Evolutionary conservation across 768 basidiomycete species (phyloP), one percentile per base, ranked within the genome.

Genomic region (Lepiota subincarnata): DNA sequence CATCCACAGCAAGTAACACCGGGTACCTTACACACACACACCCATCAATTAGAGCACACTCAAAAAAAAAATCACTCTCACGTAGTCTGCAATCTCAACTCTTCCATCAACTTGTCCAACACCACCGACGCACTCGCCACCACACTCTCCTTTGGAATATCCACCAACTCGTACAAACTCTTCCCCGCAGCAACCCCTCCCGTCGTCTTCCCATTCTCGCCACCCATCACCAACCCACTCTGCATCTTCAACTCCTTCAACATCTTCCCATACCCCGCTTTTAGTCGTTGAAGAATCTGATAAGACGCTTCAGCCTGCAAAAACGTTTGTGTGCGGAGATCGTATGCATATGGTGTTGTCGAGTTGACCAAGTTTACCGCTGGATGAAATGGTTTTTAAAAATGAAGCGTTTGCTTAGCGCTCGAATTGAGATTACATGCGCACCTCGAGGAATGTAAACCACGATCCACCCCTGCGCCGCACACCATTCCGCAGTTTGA

Each of bases 1-100:
- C 93, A 59, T 97, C 94, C 1, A 95, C 74, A 0, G 92, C 93
- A 26, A 95, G 70, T 5, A 97, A 65, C 1, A 96, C 87, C 0
- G 92, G 92, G 61, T 76, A 72, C 40, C 91, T n/a, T 93, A 55
- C 8, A 47, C 1, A 49, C 18, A 13, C 12, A 31, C 18, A 40
- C 26, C 0, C 50, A 13, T 26, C 13, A 16, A 22, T 1, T 20
- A 16, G 16, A 50, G 2, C 12, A 13, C 19, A 44, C 1, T 10
- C 37, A 49, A 38, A 19, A 49, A 28, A 39, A 12, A 12, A 2
- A 24, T 5, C 24, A 31, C 10, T 67, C 81, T 59, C 51, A 93
- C 87, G 76, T 64, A 1, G 73, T 82, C 63, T 95, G 92, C 38
- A 62, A 64, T 16, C 81, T 80, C 4, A 96, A 67, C 57, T 84